Percentiles rank a stretch among this genome's conserved stretches.
phyloP scores from a whole-genome alignment of 163 green algal species.

The Prototheca cutis region DNA sequence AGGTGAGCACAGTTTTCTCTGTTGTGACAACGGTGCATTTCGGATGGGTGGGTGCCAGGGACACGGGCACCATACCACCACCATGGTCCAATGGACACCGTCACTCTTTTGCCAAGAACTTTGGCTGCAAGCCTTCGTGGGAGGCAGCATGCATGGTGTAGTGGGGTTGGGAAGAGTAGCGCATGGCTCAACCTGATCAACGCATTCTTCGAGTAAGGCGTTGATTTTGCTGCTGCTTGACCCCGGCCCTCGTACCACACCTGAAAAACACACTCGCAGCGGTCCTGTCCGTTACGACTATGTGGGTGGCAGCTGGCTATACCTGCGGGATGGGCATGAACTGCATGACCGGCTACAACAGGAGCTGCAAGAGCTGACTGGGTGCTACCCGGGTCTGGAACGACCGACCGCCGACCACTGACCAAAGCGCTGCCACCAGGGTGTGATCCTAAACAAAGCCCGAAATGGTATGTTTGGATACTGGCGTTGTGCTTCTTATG shows the following conservation, averaged over 20 bases:
- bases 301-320: slow-evolving; percentile 57
- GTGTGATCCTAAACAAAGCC: too few relatives aligned
- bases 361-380: slow-evolving; percentile 47
- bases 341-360: slow-evolving; percentile 47
- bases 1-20: slow-evolving; percentile 29
- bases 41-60: background rate
- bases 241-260: background rate
- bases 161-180: background rate
- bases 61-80: background rate
- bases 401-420: too few relatives aligned
- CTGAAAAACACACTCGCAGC: slow-evolving; percentile 16
- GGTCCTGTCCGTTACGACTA: slow-evolving; percentile 72
- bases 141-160: background rate
- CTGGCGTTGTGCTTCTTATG: too few relatives aligned
- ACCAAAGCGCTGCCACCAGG: background rate
- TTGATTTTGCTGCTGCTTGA: background rate
- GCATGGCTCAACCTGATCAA: background rate
- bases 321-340: slow-evolving; percentile 50
- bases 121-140: too few relatives aligned
- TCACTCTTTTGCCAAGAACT: too few relatives aligned
- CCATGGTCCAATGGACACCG: too few relatives aligned
- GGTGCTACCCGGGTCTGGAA: too few relatives aligned
- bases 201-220: background rate
- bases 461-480: too few relatives aligned
- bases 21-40: too few relatives aligned